Conservation (phyloP, 257 asterid species). For the Plantago elongata region DNA sequence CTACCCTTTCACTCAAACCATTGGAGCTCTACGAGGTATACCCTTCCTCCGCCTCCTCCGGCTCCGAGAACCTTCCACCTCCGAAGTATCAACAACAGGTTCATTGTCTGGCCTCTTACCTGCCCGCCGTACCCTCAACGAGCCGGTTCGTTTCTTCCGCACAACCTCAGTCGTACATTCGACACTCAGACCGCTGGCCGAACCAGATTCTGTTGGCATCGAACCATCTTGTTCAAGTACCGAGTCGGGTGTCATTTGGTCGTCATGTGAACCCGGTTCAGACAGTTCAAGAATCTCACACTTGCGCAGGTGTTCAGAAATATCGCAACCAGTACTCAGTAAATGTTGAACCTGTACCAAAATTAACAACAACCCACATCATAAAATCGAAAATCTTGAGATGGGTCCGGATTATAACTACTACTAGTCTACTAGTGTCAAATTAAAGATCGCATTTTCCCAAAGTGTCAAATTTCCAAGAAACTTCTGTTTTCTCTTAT, state of each 20-base stretch:
- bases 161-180: slow-evolving; percentile 46
- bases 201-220: slow-evolving; percentile 47
- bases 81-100: background rate
- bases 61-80: slow-evolving; percentile 25
- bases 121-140: slow-evolving; percentile 23
- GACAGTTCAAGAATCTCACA: slow-evolving; percentile 39
- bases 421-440: background rate
- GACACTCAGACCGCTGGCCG: slow-evolving; percentile 32
- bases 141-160: slow-evolving; percentile 48
- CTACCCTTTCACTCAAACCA: slow-evolving; percentile 37
- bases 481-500: background rate
- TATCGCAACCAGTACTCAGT: slow-evolving; percentile 31
- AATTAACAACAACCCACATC: slow-evolving; percentile 12
- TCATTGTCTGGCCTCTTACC: slow-evolving; percentile 30
- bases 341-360: slow-evolving; percentile 46
- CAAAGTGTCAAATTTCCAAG: background rate
- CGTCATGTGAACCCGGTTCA: slow-evolving; percentile 53
- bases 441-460: background rate
- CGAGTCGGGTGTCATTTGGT: slow-evolving; percentile 65
- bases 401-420: slow-evolving; percentile 1
- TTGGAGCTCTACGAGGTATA: slow-evolving; percentile 73
- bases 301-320: slow-evolving; percentile 30
- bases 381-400: slow-evolving; percentile 7
- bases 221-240: slow-evolving; percentile 52
- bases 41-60: slow-evolving; percentile 91